These are phyloP conservation scores for Kandelia obovata DNA, from an alignment of 345 rosid species.

Conservation along the genomic window DNA sequence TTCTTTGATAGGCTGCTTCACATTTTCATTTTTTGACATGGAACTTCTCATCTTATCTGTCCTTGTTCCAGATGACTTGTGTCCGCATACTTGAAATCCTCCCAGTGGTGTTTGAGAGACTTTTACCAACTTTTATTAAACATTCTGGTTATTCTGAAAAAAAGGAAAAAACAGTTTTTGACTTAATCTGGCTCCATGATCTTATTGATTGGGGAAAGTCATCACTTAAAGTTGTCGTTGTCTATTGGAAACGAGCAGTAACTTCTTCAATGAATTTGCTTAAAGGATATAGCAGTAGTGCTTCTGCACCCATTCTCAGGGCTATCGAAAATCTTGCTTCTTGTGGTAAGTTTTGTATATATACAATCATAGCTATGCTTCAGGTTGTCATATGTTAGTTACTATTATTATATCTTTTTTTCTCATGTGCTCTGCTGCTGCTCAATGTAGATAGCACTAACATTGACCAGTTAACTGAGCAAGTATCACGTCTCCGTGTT, in stretches of 20 bases:
- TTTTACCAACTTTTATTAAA: conserved; percentile 31
- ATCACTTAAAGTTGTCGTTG: conserved; percentile 69
- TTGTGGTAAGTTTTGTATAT: conserved; percentile 50
- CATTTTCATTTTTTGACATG: conserved; percentile 3
- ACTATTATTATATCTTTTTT: not conserved
- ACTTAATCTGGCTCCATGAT: conserved; percentile 81
- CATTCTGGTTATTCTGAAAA: conserved; percentile 35
- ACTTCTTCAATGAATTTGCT: conserved; percentile 52
- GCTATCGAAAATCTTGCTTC: conserved; percentile 58
- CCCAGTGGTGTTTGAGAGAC: conserved; percentile 63
- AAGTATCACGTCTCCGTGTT: conserved; percentile 59
- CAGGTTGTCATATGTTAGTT: conserved; percentile 12
- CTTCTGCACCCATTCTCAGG: conserved; percentile 32
- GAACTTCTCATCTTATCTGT: conserved; percentile 11
- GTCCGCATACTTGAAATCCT: conserved; percentile 86
- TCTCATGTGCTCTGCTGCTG: conserved; percentile 16
- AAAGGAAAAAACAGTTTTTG: conserved; percentile 32
- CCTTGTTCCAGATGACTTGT: conserved; percentile 78
- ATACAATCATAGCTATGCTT: conserved; percentile 6
- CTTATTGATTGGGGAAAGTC: conserved; percentile 93
- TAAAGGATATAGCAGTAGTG: conserved; percentile 39
- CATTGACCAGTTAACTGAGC: conserved; percentile 58
- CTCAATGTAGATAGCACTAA: conserved; percentile 47
- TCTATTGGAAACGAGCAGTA: conserved; percentile 81
- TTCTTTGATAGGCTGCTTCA: not conserved